Base-by-base conservation (phyloP, 495 filamentous ascomycete species). In the Neurospora africana region DNA sequence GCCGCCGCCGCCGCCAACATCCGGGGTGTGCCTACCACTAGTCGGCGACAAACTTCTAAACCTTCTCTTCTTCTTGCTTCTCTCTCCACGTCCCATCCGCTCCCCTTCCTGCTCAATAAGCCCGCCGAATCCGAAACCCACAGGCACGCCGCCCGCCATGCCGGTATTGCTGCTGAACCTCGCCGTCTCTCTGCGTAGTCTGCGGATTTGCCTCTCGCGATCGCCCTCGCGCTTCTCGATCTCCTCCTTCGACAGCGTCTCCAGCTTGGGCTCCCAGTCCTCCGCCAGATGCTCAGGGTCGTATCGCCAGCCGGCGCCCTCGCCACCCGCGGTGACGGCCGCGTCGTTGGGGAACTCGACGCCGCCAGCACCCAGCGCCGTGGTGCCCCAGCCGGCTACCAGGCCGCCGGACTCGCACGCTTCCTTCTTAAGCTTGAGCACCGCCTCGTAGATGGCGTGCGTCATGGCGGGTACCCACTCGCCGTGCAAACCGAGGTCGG, bases 191-290 rank as follows among this genome's bases (percentile, higher is more conserved):
- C 95, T 86, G 68, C 95, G 87, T 58, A 98, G 79, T 67, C 96
- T 87, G 37, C 95, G 83, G 40, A 97, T 91, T 82, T 98, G 93
- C 37, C 95, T 83, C 79, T 98, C 95, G 33, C 96, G 88, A 78
- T 98, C 96, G 69, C 93, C 93, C 80, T 99, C 95, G 37, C 96
- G 88, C 81, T 97, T 96, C 81, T 99, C 96, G 68, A 99, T 98
- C 80, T 99, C 95, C 76, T 98, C 95, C 77, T 97, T 96, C 4
- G 89, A 92, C 15, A 99, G 83, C 0, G 87, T 87, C 80, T 98
- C 95, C 1, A 99, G 87, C 81, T 93, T 94, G 0, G 95, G 94
- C 75, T 97, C 94, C 96, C 96, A 99, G 73, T 95, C 93, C 71
- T 93, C 91, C 35, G 89, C 93, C 4, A 98, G 84, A 37, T 92